Evolutionary conservation across 1,139 yeast species (phyloP).

Genomic region (Wickerhamomyces sp.): DNA sequence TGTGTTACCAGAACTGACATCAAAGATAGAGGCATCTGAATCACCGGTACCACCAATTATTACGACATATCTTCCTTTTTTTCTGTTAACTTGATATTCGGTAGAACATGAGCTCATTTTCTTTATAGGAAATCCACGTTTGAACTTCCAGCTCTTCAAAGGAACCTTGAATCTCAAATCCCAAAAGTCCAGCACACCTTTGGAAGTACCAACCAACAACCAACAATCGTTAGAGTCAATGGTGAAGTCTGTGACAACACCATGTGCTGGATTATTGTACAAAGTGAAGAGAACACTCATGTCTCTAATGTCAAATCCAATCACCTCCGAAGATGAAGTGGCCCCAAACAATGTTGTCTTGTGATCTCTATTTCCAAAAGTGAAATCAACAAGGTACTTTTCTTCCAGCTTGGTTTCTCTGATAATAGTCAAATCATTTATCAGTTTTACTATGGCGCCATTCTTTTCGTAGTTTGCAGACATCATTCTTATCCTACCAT

Average conservation of each 20-base stretch:
- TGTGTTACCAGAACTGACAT: constrained; percentile 61
- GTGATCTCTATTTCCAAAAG: constrained; percentile 32
- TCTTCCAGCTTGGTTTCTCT: constrained; percentile 37
- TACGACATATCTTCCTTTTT: constrained; percentile 38
- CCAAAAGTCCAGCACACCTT: constrained; percentile 76
- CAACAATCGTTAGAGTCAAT: constrained; percentile 53
- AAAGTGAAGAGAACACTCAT: constrained; percentile 43
- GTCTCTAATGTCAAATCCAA: constrained; percentile 54
- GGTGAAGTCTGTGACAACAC: constrained; percentile 56
- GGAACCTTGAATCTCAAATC: constrained; percentile 65
- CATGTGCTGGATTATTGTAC: constrained; percentile 58
- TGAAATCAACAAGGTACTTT: constrained; percentile 40
- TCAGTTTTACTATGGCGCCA: background rate
- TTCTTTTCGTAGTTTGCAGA: constrained; percentile 43
- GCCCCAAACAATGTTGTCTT: constrained; percentile 38
- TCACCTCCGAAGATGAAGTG: constrained; percentile 49
- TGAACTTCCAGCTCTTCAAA: constrained; percentile 58
- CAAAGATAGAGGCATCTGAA: constrained; percentile 70
- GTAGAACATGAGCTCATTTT: constrained; percentile 40
- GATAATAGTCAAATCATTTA: constrained; percentile 34
- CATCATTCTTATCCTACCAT: constrained; percentile 57
- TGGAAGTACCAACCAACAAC: constrained; percentile 69
- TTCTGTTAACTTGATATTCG: constrained; percentile 27
- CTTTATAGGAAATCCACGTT: constrained; percentile 41
- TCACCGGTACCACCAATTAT: constrained; percentile 64